phyloP scores from a whole-genome alignment of 2,329 filamentous ascomycete genomes.

The Tolypocladium ophioglossoides region DNA sequence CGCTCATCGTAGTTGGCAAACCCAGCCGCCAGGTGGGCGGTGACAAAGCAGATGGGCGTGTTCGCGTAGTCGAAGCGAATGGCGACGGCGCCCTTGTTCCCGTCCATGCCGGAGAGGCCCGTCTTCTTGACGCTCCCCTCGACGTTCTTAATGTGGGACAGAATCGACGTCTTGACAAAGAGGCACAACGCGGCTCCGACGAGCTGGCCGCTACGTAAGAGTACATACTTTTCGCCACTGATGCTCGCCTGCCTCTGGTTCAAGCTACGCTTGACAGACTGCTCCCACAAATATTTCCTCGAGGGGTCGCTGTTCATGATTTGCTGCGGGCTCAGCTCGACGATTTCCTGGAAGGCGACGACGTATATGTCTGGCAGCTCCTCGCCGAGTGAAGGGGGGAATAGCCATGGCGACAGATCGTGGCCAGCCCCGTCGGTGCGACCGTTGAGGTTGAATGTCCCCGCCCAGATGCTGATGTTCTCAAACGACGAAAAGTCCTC shows the following conservation, averaged over 20 bases:
- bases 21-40: slow-evolving; percentile 88
- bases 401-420: slow-evolving; percentile 80
- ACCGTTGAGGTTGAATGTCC: slow-evolving; percentile 93
- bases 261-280: slow-evolving; percentile 64
- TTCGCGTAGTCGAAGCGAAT: slow-evolving; percentile 93
- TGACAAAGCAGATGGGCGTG: slow-evolving; percentile 89
- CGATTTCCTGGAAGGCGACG: slow-evolving; percentile 94
- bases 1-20: slow-evolving; percentile 96
- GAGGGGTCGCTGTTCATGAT: slow-evolving; percentile 97
- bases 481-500: slow-evolving; percentile 67
- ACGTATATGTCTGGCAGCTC: slow-evolving; percentile 76
- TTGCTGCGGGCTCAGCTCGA: slow-evolving; percentile 93
- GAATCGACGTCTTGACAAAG: slow-evolving; percentile 70
- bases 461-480: slow-evolving; percentile 70
- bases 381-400: slow-evolving; percentile 46
- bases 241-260: slow-evolving; percentile 58
- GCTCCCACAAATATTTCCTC: slow-evolving; percentile 77
- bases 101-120: slow-evolving; percentile 92
- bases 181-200: slow-evolving; percentile 89
- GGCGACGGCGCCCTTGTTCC: slow-evolving; percentile 95
- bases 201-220: slow-evolving; percentile 84
- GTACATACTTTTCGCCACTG: slow-evolving; percentile 70
- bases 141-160: slow-evolving; percentile 86
- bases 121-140: slow-evolving; percentile 91
- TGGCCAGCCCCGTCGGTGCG: slow-evolving; percentile 65